These are phyloP conservation scores for Mrakia frigida DNA, from an alignment of 768 basidiomycete species.

Conservation along the genomic window DNA sequence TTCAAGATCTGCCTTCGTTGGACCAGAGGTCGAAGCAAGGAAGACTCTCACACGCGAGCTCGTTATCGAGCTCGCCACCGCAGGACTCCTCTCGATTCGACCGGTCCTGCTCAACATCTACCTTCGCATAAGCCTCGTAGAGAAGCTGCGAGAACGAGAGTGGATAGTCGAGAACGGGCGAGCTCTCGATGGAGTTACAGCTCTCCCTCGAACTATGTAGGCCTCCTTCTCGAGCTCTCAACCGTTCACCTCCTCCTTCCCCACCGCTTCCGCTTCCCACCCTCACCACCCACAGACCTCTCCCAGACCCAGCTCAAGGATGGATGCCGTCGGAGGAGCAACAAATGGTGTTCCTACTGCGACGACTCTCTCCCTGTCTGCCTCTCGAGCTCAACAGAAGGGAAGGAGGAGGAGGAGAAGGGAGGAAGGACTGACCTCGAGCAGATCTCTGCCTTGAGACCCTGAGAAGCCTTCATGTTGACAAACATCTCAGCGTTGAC, in stretches of 20 bases:
- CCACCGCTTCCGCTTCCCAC: not conserved
- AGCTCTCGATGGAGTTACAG: not conserved
- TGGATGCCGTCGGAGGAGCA: too few species aligned
- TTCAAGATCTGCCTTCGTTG: too few species aligned
- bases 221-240: not conserved
- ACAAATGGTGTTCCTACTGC: too few species aligned
- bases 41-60: too few species aligned
- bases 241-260: not conserved
- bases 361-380: too few species aligned
- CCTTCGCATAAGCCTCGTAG: too few species aligned
- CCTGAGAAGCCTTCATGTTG: conserved; percentile 16
- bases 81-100: too few species aligned
- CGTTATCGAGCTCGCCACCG: too few species aligned
- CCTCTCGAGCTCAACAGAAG: not conserved
- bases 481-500: conserved; percentile 18
- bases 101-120: too few species aligned
- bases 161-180: not conserved
- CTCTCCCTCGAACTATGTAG: not conserved
- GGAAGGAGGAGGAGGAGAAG: not conserved
- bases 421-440: conserved; percentile 14
- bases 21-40: too few species aligned
- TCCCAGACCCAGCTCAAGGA: too few species aligned
- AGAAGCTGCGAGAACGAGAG: not conserved
- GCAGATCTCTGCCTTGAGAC: conserved; percentile 24
- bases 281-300: too few species aligned